These are phyloP conservation scores for Leccinellum albellum DNA, from an alignment of 768 basidiomycete species.

Conservation along the genomic window DNA sequence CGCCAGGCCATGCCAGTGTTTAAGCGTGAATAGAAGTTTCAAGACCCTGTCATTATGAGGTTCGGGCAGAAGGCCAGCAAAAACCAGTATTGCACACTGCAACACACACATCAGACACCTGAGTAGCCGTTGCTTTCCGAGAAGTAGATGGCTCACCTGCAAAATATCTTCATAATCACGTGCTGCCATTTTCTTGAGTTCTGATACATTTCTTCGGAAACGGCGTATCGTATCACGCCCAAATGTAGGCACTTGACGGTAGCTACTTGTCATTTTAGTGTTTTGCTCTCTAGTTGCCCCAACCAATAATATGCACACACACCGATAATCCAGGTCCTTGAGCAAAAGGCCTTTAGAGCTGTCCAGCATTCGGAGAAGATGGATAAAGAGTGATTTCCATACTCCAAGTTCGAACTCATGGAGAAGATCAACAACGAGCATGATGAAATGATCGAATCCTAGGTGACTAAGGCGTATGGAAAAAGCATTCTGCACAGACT, in stretches of 20 bases:
- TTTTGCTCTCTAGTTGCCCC: background rate
- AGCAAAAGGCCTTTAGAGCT: background rate
- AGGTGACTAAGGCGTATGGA: background rate
- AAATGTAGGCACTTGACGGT: background rate
- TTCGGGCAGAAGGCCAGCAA: background rate
- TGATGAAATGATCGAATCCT: background rate
- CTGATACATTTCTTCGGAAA: background rate
- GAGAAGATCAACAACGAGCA: background rate
- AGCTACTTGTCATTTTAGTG: background rate
- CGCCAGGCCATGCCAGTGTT: background rate
- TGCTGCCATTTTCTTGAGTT: background rate
- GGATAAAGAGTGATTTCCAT: background rate
- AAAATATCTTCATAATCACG: background rate
- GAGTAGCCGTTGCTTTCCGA: background rate
- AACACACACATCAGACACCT: background rate
- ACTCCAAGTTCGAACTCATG: background rate
- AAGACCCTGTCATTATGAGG: background rate
- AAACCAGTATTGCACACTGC: background rate
- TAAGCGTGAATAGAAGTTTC: background rate
- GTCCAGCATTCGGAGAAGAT: background rate
- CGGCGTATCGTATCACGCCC: background rate
- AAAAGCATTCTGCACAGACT: background rate
- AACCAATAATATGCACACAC: background rate
- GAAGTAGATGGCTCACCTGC: background rate
- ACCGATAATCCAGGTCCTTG: background rate